These are phyloP conservation scores for Heritiera littoralis DNA, from an alignment of 345 rosid species.

Conservation along the genomic window DNA sequence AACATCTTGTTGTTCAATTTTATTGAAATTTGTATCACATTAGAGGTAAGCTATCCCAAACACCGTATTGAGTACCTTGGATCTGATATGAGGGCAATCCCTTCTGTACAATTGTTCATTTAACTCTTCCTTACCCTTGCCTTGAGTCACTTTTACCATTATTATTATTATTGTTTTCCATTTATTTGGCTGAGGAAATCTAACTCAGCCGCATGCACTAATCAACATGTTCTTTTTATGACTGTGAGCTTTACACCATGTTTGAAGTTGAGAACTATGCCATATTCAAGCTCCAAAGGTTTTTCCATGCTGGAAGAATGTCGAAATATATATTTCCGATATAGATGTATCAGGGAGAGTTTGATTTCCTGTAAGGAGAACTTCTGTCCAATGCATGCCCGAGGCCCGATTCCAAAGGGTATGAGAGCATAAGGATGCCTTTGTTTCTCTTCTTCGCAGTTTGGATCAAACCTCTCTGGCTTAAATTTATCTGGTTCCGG, in stretches of 20 bases:
- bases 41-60: not conserved
- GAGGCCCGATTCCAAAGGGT: slow-evolving; percentile 92
- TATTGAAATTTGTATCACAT: not conserved
- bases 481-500: slow-evolving; percentile 79
- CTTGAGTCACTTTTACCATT: not conserved
- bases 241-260: slow-evolving; percentile 74
- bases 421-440: slow-evolving; percentile 87
- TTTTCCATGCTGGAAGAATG: slow-evolving; percentile 83
- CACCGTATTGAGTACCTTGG: not conserved
- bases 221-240: slow-evolving; percentile 46
- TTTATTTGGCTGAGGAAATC: not conserved
- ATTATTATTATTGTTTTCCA: not conserved
- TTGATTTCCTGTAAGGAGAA: slow-evolving; percentile 79
- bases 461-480: slow-evolving; percentile 84
- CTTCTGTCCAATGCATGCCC: slow-evolving; percentile 85
- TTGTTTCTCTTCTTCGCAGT: slow-evolving; percentile 71
- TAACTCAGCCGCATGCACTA: not conserved
- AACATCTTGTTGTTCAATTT: slow-evolving; percentile 14
- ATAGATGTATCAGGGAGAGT: slow-evolving; percentile 69
- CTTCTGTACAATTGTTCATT: not conserved
- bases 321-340: slow-evolving; percentile 59
- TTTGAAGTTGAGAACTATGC: slow-evolving; percentile 85
- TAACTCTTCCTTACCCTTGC: not conserved
- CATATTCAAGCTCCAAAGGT: slow-evolving; percentile 73
- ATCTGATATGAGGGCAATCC: not conserved